These are phyloP conservation scores for Dryadomyces quercus-mongolicae DNA, from an alignment of 2,329 filamentous ascomycete genomes.

Conservation along the genomic window DNA sequence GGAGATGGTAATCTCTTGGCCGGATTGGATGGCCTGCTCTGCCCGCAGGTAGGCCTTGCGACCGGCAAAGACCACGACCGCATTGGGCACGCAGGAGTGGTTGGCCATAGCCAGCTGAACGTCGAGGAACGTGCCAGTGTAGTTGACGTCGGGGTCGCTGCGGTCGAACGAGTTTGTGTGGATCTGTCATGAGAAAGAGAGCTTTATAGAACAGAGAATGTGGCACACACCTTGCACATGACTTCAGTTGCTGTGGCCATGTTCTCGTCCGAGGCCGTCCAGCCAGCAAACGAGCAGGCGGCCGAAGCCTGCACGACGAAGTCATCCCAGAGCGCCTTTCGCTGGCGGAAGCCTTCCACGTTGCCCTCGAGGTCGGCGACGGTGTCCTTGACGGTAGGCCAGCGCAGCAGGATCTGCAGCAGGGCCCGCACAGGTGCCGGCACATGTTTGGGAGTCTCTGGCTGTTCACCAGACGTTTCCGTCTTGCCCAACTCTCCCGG, in stretches of 20 bases:
- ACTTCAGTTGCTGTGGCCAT: conserved; percentile 30
- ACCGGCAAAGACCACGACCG: conserved; percentile 42
- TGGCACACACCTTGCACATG: conserved; percentile 34
- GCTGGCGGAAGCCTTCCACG: conserved; percentile 23
- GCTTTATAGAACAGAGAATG: background rate
- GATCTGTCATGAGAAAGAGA: conserved; percentile 22
- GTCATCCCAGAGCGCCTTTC: conserved; percentile 29
- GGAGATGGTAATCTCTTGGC: conserved; percentile 47
- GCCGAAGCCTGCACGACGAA: conserved; percentile 36
- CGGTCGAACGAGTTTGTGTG: conserved; percentile 51
- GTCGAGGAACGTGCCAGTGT: conserved; percentile 44
- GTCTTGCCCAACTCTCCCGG: background rate
- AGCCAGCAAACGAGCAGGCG: conserved; percentile 33
- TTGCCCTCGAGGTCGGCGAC: conserved; percentile 34
- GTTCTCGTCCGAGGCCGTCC: conserved; percentile 22
- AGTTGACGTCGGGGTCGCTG: conserved; percentile 37
- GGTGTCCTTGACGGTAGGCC: conserved; percentile 17
- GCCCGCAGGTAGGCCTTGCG: conserved; percentile 39
- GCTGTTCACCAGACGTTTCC: background rate
- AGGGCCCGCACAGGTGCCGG: conserved; percentile 45
- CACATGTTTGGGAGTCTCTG: conserved; percentile 14
- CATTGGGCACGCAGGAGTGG: conserved; percentile 50
- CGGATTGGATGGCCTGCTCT: conserved; percentile 32
- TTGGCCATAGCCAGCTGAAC: conserved; percentile 46
- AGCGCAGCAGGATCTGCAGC: conserved; percentile 34